Evolutionary conservation across 1,139 yeast genomes (phyloP).

Genomic region (Taphrina populina): DNA sequence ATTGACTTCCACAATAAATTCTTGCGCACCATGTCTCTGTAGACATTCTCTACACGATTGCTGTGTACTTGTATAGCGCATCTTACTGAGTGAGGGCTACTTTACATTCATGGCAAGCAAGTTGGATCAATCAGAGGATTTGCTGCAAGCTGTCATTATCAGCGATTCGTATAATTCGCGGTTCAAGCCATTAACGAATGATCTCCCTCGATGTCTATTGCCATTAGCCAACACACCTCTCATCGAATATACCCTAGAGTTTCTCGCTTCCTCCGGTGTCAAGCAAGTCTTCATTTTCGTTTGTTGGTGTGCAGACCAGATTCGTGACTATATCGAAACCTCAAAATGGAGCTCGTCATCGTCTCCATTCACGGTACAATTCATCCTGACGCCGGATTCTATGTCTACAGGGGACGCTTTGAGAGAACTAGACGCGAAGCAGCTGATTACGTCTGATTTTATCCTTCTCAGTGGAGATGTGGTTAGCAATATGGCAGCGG

Average conservation of each 20-base stretch:
- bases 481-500: slow-evolving; percentile 81
- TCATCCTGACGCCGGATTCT: slow-evolving; percentile 82
- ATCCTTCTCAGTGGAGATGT: slow-evolving; percentile 90
- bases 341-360: slow-evolving; percentile 75
- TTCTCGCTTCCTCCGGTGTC: slow-evolving; percentile 85
- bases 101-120: slow-evolving; percentile 8
- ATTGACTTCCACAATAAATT: no score
- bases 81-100: neutral
- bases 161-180: slow-evolving; percentile 90
- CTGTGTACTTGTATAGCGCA: neutral
- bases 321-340: slow-evolving; percentile 73
- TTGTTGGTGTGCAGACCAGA: slow-evolving; percentile 83
- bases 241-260: slow-evolving; percentile 90
- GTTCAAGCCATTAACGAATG: slow-evolving; percentile 86
- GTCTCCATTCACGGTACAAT: slow-evolving; percentile 75
- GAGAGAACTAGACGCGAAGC: slow-evolving; percentile 91
- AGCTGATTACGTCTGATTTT: slow-evolving; percentile 84
- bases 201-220: slow-evolving; percentile 80
- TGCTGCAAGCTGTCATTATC: slow-evolving; percentile 78
- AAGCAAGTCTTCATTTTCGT: slow-evolving; percentile 87
- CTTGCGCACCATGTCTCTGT: no score
- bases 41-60: neutral
- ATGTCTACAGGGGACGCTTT: slow-evolving; percentile 94
- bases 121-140: slow-evolving; percentile 8
- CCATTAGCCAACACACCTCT: slow-evolving; percentile 92